Evolutionary conservation across 768 basidiomycete species (phyloP).

Genomic region (Rickenella mellea): DNA sequence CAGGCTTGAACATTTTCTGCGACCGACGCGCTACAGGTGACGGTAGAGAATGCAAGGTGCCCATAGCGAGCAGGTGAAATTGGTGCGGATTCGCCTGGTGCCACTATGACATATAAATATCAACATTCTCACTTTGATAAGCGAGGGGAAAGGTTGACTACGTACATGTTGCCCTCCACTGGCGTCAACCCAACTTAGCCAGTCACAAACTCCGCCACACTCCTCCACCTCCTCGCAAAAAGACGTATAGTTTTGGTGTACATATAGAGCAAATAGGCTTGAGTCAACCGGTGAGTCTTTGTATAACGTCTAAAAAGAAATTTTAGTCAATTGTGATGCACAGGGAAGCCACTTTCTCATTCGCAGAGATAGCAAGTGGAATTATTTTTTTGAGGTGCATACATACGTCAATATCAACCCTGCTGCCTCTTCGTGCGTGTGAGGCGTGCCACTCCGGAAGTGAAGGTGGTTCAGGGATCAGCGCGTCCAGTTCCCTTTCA

Average conservation of each 20-base stretch:
- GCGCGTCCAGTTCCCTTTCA: conserved; percentile 46
- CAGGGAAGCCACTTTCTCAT: too few species aligned
- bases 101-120: conserved; percentile 31
- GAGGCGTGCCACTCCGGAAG: conserved; percentile 51
- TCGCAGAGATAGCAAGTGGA: too few species aligned
- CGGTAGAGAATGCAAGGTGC: conserved; percentile 80
- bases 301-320: conserved; percentile 46
- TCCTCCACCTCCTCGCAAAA: conserved; percentile 77
- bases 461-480: conserved; percentile 41
- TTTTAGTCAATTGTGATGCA: conserved; percentile 3
- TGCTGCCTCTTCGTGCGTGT: conserved; percentile 58
- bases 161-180: conserved; percentile 55
- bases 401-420: conserved; percentile 69
- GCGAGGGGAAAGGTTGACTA: neutral
- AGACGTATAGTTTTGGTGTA: conserved; percentile 89
- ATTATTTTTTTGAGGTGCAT: neutral
- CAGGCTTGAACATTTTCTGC: conserved; percentile 83
- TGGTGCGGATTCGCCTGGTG: conserved; percentile 68
- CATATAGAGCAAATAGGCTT: conserved; percentile 78
- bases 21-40: conserved; percentile 69
- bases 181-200: conserved; percentile 69
- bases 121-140: neutral
- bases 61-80: conserved; percentile 78
- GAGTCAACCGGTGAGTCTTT: conserved; percentile 87
- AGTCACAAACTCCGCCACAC: conserved; percentile 58